A percentile compares a stretch with the other conserved stretches of the same genome.
Conservation (phyloP, 2,329 filamentous ascomycete species). For the Clonostachys rosea region DNA sequence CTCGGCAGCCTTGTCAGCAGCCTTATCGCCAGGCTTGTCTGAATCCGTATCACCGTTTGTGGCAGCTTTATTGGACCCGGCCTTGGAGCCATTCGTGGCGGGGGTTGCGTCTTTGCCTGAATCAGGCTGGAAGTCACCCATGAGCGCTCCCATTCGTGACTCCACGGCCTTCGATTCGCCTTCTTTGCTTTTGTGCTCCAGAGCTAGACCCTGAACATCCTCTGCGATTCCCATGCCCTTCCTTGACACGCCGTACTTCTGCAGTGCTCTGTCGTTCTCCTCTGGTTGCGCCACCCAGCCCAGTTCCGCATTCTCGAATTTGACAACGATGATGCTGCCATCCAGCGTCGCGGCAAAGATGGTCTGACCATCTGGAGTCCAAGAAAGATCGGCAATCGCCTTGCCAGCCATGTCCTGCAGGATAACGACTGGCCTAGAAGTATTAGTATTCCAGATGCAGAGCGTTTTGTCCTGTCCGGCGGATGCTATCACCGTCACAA, state of each 20-base stretch:
- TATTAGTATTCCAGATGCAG: conserved; percentile 97
- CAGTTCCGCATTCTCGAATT: conserved; percentile 82
- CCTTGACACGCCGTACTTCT: conserved; percentile 85
- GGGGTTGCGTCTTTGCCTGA: conserved; percentile 46
- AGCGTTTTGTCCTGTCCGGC: conserved; percentile 95
- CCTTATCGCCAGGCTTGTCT: conserved; percentile 20
- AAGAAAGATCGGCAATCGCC: conserved; percentile 89
- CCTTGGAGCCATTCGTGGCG: conserved; percentile 37
- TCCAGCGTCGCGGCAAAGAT: conserved; percentile 86
- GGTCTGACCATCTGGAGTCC: conserved; percentile 87
- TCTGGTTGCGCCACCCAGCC: conserved; percentile 82
- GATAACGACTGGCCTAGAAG: conserved; percentile 84
- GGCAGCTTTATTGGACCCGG: conserved; percentile 26
- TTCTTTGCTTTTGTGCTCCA: conserved; percentile 90
- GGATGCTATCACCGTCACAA: conserved; percentile 92
- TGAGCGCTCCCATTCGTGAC: conserved; percentile 95
- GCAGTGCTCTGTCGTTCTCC: conserved; percentile 88
- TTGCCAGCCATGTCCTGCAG: conserved; percentile 85
- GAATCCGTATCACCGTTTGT: conserved; percentile 31
- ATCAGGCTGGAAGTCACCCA: conserved; percentile 69
- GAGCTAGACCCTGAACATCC: conserved; percentile 78
- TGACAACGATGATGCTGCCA: conserved; percentile 75
- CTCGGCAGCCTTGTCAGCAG: conserved; percentile 29
- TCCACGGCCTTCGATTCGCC: conserved; percentile 87
- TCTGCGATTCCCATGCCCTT: conserved; percentile 89